Evolutionary conservation across 805 yeast genomes (phyloP).

Genomic region (Candida orba): DNA sequence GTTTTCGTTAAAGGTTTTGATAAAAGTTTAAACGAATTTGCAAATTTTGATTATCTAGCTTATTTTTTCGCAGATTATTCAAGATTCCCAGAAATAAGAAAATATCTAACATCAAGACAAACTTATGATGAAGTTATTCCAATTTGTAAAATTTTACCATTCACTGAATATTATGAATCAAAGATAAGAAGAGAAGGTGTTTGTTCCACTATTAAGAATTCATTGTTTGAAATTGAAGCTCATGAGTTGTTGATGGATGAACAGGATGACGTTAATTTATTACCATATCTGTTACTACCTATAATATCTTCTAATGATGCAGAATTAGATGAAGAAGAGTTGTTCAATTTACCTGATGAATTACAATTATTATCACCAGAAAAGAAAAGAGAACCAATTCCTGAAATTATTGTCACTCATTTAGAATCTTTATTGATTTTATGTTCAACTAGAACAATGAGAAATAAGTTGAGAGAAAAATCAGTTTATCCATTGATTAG

Average conservation of each 20-base stretch:
- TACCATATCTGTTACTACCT: conserved; percentile 79
- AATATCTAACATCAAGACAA: conserved; percentile 68
- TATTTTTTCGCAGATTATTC: conserved; percentile 89
- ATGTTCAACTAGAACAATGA: conserved; percentile 64
- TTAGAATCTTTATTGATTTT: conserved; percentile 74
- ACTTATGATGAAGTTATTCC: conserved; percentile 73
- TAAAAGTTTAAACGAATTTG: conserved; percentile 59
- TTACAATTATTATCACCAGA: conserved; percentile 72
- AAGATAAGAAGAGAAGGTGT: conserved; percentile 85
- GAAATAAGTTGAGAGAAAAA: conserved; percentile 74
- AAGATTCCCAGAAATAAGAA: conserved; percentile 64
- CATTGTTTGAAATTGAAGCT: conserved; percentile 68
- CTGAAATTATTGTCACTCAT: conserved; percentile 59
- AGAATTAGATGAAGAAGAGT: conserved; percentile 75
- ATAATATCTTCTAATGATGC: conserved; percentile 66
- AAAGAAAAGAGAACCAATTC: conserved; percentile 67
- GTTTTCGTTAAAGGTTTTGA: conserved; percentile 82
- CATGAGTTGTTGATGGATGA: conserved; percentile 58
- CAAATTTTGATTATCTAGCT: conserved; percentile 75
- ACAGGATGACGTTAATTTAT: conserved; percentile 51
- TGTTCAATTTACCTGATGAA: conserved; percentile 82
- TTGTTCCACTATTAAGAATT: conserved; percentile 86
- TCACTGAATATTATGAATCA: conserved; percentile 74
- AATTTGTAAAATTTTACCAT: conserved; percentile 69
- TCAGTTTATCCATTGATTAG: conserved; percentile 82